Percentiles rank a stretch among this genome's conserved stretches.
These are phyloP conservation scores for Nigrospora oryzae DNA, from an alignment of 2,329 filamentous ascomycete genomes.

Conservation along the genomic window DNA sequence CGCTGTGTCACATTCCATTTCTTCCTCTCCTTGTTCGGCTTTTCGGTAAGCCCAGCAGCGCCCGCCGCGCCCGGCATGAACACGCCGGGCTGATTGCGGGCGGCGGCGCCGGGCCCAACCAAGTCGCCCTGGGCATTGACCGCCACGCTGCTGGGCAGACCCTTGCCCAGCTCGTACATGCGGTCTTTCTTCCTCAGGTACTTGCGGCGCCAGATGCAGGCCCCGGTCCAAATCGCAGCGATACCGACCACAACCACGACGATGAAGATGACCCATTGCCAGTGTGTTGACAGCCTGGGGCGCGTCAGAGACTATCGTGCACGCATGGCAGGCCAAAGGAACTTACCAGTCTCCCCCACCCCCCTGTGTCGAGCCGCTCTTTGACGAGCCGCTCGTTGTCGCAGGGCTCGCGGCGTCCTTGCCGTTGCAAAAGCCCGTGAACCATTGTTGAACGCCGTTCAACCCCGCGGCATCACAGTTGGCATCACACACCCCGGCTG, in stretches of 20 bases:
- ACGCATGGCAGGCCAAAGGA: background rate
- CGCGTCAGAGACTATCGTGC: background rate
- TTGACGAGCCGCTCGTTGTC: constrained; percentile 13
- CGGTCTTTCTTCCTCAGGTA: constrained; percentile 63
- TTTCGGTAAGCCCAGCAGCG: constrained; percentile 20
- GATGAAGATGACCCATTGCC: constrained; percentile 76
- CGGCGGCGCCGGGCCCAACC: constrained; percentile 16
- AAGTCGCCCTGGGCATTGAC: constrained; percentile 22
- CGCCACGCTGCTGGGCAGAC: constrained; percentile 26
- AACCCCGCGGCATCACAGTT: constrained; percentile 36
- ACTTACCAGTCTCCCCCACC: constrained; percentile 40
- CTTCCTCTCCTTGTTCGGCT: constrained; percentile 34
- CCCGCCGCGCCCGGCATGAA: constrained; percentile 21
- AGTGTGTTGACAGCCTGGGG: constrained; percentile 59
- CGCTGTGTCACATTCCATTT: constrained; percentile 36
- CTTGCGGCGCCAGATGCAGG: constrained; percentile 63
- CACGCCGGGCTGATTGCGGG: constrained; percentile 21
- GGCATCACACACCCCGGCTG: constrained; percentile 53
- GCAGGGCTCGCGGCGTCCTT: constrained; percentile 25
- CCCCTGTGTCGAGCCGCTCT: constrained; percentile 13
- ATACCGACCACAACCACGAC: constrained; percentile 67
- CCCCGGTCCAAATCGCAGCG: constrained; percentile 55
- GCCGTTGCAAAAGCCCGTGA: constrained; percentile 51
- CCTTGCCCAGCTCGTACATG: constrained; percentile 39
- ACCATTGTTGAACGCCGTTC: constrained; percentile 60